Conservation (phyloP, 495 filamentous ascomycete genomes). For the Venustampulla echinocandica region DNA sequence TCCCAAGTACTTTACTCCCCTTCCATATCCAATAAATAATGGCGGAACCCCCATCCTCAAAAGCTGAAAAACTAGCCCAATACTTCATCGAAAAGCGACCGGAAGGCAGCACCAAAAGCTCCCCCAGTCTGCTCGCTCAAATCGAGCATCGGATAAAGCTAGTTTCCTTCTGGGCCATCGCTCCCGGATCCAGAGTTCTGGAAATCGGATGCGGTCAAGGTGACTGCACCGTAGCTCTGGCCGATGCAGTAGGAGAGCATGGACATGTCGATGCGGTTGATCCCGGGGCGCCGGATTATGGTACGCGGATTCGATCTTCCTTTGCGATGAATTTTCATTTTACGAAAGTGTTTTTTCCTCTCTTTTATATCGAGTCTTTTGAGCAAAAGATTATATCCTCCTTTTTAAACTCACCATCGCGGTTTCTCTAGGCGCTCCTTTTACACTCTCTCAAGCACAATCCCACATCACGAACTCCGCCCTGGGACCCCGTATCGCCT, state of each 20-base stretch:
- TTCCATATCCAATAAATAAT: too few species aligned
- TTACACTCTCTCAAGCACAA: slow-evolving; percentile 32
- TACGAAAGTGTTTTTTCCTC: too few species aligned
- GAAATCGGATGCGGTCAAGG: slow-evolving; percentile 51
- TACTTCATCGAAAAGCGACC: slow-evolving; percentile 19
- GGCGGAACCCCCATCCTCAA: slow-evolving; percentile 9
- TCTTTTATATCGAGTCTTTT: too few species aligned
- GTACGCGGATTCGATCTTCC: too few species aligned
- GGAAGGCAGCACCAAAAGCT: slow-evolving; percentile 19
- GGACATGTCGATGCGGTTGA: slow-evolving; percentile 41
- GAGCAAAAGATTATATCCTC: too few species aligned
- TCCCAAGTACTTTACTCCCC: background rate
- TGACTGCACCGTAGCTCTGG: slow-evolving; percentile 38
- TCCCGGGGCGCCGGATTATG: slow-evolving; percentile 41
- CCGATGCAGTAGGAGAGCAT: slow-evolving; percentile 32
- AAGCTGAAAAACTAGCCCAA: slow-evolving; percentile 18
- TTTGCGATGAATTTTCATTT: too few species aligned
- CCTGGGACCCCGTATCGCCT: slow-evolving; percentile 34
- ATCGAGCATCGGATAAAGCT: slow-evolving; percentile 36
- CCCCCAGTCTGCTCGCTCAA: slow-evolving; percentile 32
- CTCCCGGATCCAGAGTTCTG: slow-evolving; percentile 33
- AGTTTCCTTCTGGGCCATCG: slow-evolving; percentile 31
- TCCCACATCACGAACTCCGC: slow-evolving; percentile 26
- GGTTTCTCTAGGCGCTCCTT: slow-evolving; percentile 25
- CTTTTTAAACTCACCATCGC: too few species aligned